Evolutionary conservation across 2,329 filamentous ascomycete genomes (phyloP), one percentile per base, ranked within the genome.

Genomic region (Lecanicillium sp.): DNA sequence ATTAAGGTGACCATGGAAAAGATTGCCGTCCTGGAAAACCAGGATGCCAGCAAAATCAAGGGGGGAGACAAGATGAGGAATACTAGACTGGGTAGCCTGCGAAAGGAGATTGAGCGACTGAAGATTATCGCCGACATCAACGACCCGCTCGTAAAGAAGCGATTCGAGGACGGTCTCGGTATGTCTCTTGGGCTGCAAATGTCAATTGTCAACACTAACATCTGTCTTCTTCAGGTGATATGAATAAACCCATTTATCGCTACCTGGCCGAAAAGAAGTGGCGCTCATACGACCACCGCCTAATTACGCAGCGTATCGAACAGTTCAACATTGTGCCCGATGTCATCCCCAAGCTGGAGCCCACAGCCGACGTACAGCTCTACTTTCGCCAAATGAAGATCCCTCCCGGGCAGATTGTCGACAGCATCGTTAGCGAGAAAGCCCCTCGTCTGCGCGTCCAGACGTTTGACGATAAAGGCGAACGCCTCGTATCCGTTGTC

Each of bases 181-280:
- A 68, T n/a, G n/a, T n/a, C n/a, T n/a, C n/a, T n/a, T n/a, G n/a
- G n/a, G n/a, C n/a, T n/a, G n/a, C n/a, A n/a, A n/a, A n/a, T n/a
- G n/a, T n/a, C n/a, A n/a, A n/a, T n/a, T n/a, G n/a, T n/a, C n/a
- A n/a, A n/a, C n/a, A n/a, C 38, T 41, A 33, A 47, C 38, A 9
- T 3, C 14, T 9, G 8, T 30, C 29, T 25, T 11, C 11, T 18
- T 5, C 48, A 95, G 89, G 84, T 48, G 88, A 96, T 62, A 90
- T 96, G 87, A 82, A 78, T 67, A 94, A 94, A 62, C 90, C 90
- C 46, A 89, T 98, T 56, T 98, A 98, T 69, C 85, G 90, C 47
- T 76, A 85, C 61, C 81, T 96, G 36, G 86, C 90, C 44, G 77
- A 95, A 55, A 68, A 74, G 51, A 88, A 94, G 67, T 98, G 92